Evolutionary conservation across 1,284 basidiomycete species (phyloP).

Genomic region (Tilletiaria anomala): DNA sequence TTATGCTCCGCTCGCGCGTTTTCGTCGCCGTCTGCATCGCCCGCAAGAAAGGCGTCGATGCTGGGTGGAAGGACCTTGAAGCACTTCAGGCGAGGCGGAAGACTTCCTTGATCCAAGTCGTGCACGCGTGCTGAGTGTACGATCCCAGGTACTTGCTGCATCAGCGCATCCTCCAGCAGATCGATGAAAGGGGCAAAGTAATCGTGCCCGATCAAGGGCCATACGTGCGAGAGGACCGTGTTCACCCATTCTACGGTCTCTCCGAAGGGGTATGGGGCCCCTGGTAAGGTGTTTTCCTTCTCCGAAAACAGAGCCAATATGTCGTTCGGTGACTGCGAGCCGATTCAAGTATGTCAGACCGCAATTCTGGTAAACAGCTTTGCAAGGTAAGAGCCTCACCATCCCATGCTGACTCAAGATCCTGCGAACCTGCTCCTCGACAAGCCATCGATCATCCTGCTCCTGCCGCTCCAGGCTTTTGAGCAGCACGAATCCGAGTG

Average conservation of each 20-base stretch:
- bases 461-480: neutral
- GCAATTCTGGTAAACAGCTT: neutral
- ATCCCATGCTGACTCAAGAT: neutral
- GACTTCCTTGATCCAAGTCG: constrained; percentile 29
- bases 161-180: constrained; percentile 31
- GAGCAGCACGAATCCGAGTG: neutral
- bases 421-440: neutral
- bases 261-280: constrained; percentile 3
- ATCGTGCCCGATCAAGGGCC: constrained; percentile 29
- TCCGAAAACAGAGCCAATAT: neutral
- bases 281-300: neutral
- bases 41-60: constrained; percentile 13
- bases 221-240: constrained; percentile 17
- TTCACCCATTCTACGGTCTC: constrained; percentile 35
- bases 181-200: constrained; percentile 33
- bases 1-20: constrained; percentile 1
- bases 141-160: constrained; percentile 32
- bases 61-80: constrained; percentile 18
- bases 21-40: constrained; percentile 10
- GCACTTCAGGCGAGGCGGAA: constrained; percentile 19
- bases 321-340: neutral
- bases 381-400: neutral
- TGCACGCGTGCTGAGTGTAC: constrained; percentile 30
- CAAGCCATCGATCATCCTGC: neutral
- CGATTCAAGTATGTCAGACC: neutral